Evolutionary conservation across 805 yeast genomes (phyloP).

Genomic region (Yarrowia divulgata): DNA sequence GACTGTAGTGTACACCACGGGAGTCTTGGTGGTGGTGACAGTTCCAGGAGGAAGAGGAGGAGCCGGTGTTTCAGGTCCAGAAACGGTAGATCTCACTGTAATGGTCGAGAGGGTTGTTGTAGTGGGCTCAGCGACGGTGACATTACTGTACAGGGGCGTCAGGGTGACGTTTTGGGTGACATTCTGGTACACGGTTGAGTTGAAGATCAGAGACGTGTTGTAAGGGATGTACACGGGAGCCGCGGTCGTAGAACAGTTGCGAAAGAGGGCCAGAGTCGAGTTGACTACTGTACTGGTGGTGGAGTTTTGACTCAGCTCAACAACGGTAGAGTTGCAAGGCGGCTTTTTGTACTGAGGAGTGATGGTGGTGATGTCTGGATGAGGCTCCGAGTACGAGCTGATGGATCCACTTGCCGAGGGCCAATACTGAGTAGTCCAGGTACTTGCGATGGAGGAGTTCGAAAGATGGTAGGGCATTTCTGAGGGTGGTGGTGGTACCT

Average conservation of each 20-base stretch:
- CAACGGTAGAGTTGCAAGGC: not conserved
- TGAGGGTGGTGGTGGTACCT: not conserved
- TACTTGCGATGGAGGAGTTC: not conserved
- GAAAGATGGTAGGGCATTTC: constrained; percentile 8
- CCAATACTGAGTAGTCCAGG: constrained; percentile 22
- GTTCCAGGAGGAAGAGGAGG: not conserved
- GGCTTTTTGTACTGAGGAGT: not conserved
- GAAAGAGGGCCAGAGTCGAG: not conserved
- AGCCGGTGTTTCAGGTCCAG: not conserved
- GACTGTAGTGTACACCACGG: constrained; percentile 3
- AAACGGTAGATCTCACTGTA: not conserved
- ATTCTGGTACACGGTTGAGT: not conserved
- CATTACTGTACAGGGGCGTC: not conserved
- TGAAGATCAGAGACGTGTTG: constrained; percentile 8
- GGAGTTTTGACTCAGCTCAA: not conserved
- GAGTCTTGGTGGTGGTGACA: not conserved
- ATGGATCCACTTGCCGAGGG: not conserved
- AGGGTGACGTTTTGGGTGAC: not conserved
- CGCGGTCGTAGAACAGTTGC: not conserved
- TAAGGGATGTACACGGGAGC: not conserved
- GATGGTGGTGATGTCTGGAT: not conserved
- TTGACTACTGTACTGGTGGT: not conserved
- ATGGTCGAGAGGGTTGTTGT: not conserved
- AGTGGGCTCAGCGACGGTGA: not conserved
- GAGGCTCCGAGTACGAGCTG: not conserved